These are phyloP conservation scores for Diutina rugosa DNA, from an alignment of 1,139 yeast species.

Conservation along the genomic window DNA sequence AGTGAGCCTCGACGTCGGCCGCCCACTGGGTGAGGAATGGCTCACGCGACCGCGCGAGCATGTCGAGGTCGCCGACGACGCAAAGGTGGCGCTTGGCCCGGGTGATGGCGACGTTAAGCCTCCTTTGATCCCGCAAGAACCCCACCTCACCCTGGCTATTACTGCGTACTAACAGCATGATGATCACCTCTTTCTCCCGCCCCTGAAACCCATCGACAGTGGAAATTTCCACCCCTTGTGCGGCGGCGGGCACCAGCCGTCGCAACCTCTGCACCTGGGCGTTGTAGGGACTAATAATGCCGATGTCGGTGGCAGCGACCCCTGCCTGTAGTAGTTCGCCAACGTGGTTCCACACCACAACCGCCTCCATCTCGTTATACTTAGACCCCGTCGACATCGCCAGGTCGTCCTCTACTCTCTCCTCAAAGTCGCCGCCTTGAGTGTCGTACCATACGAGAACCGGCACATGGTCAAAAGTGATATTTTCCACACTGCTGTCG, in stretches of 20 bases:
- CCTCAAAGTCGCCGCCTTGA: constrained; percentile 77
- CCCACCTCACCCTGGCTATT: constrained; percentile 55
- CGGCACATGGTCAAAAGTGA: constrained; percentile 22
- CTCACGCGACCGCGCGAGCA: constrained; percentile 23
- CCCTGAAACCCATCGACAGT: constrained; percentile 41
- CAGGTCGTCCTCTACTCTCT: constrained; percentile 28
- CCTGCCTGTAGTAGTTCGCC: constrained; percentile 32
- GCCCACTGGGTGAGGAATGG: constrained; percentile 56
- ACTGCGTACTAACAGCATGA: constrained; percentile 26
- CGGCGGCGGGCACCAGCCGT: constrained; percentile 15
- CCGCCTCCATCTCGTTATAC: constrained; percentile 63
- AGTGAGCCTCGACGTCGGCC: constrained; percentile 53
- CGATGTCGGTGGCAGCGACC: constrained; percentile 42
- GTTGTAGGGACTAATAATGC: constrained; percentile 78
- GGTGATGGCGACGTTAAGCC: constrained; percentile 85
- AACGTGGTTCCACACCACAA: constrained; percentile 47
- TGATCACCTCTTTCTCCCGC: constrained; percentile 77
- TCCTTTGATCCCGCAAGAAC: constrained; percentile 55
- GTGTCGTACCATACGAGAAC: constrained; percentile 72
- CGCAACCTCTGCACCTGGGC: constrained; percentile 68
- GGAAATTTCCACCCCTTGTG: constrained; percentile 22
- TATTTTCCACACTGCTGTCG: constrained; percentile 40
- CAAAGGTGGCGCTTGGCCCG: constrained; percentile 80
- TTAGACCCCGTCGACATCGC: constrained; percentile 32
- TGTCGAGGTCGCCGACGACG: constrained; percentile 76